Percentiles rank a stretch among this genome's conserved stretches.
These are phyloP conservation scores for Starmera stellimalicola DNA, from an alignment of 1,139 yeast genomes.

Conservation along the genomic window DNA sequence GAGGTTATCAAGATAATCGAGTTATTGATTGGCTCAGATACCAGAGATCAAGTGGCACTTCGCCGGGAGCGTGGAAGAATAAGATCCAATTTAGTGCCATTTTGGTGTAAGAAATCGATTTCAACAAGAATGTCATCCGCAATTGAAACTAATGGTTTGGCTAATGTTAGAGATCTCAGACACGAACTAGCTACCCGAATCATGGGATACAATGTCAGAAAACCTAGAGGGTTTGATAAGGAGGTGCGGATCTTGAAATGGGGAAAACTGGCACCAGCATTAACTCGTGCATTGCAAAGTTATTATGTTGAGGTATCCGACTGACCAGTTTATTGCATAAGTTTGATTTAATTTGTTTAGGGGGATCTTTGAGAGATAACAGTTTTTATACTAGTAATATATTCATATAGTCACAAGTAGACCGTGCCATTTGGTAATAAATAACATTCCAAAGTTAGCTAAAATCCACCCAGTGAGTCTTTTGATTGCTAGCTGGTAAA, in stretches of 20 bases:
- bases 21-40: conserved; percentile 41
- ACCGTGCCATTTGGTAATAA: too few species aligned
- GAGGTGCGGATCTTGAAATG: conserved; percentile 55
- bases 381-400: too few species aligned
- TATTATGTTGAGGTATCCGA: conserved; percentile 46
- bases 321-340: background rate
- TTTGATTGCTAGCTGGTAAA: too few species aligned
- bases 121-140: conserved; percentile 34
- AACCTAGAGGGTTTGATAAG: conserved; percentile 61
- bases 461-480: too few species aligned
- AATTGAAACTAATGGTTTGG: conserved; percentile 5
- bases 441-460: too few species aligned
- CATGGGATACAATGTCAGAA: conserved; percentile 54
- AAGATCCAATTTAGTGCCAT: conserved; percentile 57
- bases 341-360: too few species aligned
- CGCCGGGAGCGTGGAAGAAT: conserved; percentile 55
- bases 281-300: conserved; percentile 53
- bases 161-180: conserved; percentile 29
- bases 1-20: conserved; percentile 60
- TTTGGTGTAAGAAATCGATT: conserved; percentile 55
- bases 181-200: conserved; percentile 52
- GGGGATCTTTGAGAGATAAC: too few species aligned
- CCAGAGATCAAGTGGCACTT: conserved; percentile 34
- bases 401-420: too few species aligned
- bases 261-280: conserved; percentile 51